Base-by-base conservation (phyloP, 1,139 yeast species). In the Barnettozyma hawaiiensis region DNA sequence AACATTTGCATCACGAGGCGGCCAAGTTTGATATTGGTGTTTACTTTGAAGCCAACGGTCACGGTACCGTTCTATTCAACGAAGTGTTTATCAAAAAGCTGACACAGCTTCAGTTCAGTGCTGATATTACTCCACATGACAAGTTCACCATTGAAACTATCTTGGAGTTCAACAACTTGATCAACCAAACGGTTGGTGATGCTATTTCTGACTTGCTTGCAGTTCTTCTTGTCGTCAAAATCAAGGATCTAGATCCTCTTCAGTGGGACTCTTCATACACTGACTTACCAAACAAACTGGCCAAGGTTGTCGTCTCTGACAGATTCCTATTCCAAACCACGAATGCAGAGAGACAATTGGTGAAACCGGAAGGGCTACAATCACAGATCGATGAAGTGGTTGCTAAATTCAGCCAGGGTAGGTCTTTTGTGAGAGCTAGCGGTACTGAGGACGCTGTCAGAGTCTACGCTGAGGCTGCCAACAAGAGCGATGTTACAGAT, bases 31-130 rank as follows among this genome's bases (percentile, higher is more conserved):
- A 89, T 58, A 74, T 92, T 50, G 98, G 98, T 20, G 81, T 92
- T 19, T 92, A 94, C 64, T 92, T 92, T 57, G 99, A 92, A 68
- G 98, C 99, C 41, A 92, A 92, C 60, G 99, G 99, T n/a, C 99
- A 92, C 58, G 99, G 99, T 12, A 94, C 99, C 0, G 95, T 92
- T 5, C 68, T 89, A 18, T 94, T 92, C 60, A 77, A 85, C 7
- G 71, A 75, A 0, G 72, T 73, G 16, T 86, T 75, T 44, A 75
- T 70, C 50, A 62, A 57, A 28, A 65, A 65, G 7, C 64, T 68
- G 20, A 66, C 66, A 38, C 22, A 37, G 14, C 20, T 24, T 16
- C 31, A 19, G 21, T 58, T 61, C 41, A 47, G 62, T 3, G 39
- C 47, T 7, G 55, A 58, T 31, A 44, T 50, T 1, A 45, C 60